phyloP scores from a whole-genome alignment of 306 rosid genomes.

The Malus orientalis region DNA sequence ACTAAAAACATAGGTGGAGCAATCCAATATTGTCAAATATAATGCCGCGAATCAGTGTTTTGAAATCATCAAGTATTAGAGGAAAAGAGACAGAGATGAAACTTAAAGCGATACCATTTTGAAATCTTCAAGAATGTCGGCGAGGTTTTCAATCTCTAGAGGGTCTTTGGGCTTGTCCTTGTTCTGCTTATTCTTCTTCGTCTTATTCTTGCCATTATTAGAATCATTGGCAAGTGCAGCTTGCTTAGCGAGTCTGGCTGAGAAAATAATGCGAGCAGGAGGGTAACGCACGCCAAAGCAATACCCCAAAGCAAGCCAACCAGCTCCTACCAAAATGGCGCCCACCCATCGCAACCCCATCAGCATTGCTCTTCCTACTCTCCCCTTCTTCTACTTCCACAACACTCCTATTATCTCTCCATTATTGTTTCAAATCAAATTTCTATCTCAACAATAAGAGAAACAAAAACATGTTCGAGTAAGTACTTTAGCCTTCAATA shows the following conservation, averaged over 20 bases:
- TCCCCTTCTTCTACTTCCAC: neutral
- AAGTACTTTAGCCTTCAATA: no score
- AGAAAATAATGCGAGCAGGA: constrained; percentile 39
- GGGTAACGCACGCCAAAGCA: constrained; percentile 63
- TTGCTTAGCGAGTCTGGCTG: constrained; percentile 25
- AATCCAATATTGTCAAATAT: no score
- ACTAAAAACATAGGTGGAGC: no score
- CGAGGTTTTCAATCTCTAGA: constrained; percentile 71
- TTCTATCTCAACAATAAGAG: neutral
- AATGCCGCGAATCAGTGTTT: neutral
- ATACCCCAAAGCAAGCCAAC: constrained; percentile 85
- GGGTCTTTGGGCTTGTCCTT: constrained; percentile 46
- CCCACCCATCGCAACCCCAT: constrained; percentile 55
- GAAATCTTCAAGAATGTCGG: constrained; percentile 65
- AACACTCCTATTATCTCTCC: neutral
- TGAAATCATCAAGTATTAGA: neutral
- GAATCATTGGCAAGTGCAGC: constrained; percentile 6
- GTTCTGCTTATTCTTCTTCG: constrained; percentile 29
- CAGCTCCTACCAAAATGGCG: constrained; percentile 72
- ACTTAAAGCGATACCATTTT: constrained; percentile 52
- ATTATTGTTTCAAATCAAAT: neutral
- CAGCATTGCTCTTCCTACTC: constrained; percentile 1
- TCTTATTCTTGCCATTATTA: constrained; percentile 17
- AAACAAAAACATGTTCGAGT: neutral
- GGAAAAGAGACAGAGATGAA: neutral